A percentile compares a stretch with the other conserved stretches of the same genome.
phyloP scores from a whole-genome alignment of 2,329 filamentous ascomycete genomes.

The Trichothecium sympodiale region DNA sequence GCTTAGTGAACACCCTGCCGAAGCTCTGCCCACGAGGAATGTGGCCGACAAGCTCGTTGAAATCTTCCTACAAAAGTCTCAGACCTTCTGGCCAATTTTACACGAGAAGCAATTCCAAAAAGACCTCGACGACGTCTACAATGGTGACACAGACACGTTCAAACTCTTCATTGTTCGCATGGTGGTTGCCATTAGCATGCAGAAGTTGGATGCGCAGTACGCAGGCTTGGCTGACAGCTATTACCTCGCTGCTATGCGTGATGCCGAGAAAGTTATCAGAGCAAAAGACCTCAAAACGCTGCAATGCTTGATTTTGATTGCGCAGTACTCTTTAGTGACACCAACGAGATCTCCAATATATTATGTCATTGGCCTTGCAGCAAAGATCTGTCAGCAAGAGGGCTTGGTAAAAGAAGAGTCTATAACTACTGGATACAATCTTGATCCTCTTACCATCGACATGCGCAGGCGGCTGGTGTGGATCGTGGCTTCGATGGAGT shows the following conservation, averaged over 20 bases:
- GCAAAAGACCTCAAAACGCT: conserved; percentile 86
- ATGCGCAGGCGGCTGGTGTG: conserved; percentile 83
- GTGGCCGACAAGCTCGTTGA: conserved; percentile 72
- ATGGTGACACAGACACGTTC: conserved; percentile 64
- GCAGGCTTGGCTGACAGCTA: conserved; percentile 93
- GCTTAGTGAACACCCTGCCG: conserved; percentile 74
- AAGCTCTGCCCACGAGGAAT: conserved; percentile 59
- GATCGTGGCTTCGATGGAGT: conserved; percentile 82
- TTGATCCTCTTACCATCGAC: conserved; percentile 70
- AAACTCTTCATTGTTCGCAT: conserved; percentile 83
- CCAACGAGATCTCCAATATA: conserved; percentile 88
- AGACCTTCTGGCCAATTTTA: conserved; percentile 76
- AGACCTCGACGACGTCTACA: conserved; percentile 73
- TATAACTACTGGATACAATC: conserved; percentile 51
- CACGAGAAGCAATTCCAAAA: conserved; percentile 71
- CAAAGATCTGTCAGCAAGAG: conserved; percentile 79
- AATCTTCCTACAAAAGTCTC: conserved; percentile 77
- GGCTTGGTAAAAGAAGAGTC: conserved; percentile 84
- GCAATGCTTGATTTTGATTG: conserved; percentile 80
- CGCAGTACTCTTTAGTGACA: conserved; percentile 83
- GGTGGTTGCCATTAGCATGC: conserved; percentile 88
- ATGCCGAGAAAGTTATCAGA: conserved; percentile 70
- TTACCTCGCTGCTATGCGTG: conserved; percentile 79
- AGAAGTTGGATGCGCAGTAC: conserved; percentile 81
- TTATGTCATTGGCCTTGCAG: conserved; percentile 81